Evolutionary conservation across 306 rosid species (phyloP).

Genomic region (Cucurbita argyrosperma): DNA sequence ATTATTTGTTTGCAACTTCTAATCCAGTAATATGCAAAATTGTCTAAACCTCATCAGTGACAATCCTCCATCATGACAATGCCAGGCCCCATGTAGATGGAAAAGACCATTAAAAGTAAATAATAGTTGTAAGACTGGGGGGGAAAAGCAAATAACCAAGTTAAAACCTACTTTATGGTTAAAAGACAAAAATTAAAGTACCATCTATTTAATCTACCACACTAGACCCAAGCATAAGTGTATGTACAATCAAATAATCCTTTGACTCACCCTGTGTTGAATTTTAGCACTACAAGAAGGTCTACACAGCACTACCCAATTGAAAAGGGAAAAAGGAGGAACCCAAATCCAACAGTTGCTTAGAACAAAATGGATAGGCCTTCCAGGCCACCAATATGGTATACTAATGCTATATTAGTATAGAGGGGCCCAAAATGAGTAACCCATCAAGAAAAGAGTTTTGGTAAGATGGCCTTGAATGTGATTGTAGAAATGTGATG

Average conservation of each 20-base stretch:
- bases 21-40: background rate
- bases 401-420: background rate
- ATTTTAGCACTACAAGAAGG: background rate
- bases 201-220: background rate
- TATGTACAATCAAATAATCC: background rate
- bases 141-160: background rate
- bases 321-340: background rate
- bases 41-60: background rate
- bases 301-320: background rate
- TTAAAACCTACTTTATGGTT: constrained; percentile 1
- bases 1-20: background rate
- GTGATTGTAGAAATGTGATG: background rate
- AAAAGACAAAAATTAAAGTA: background rate
- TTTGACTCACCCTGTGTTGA: background rate
- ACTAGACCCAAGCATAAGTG: background rate
- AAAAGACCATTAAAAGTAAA: background rate
- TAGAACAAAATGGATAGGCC: background rate
- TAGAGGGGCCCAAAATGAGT: background rate
- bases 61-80: background rate
- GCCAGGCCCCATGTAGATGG: background rate
- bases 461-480: background rate
- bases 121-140: background rate
- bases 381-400: background rate
- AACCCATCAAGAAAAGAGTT: background rate
- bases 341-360: background rate